phyloP scores from a whole-genome alignment of 345 rosid species.

The Brassica nigra region DNA sequence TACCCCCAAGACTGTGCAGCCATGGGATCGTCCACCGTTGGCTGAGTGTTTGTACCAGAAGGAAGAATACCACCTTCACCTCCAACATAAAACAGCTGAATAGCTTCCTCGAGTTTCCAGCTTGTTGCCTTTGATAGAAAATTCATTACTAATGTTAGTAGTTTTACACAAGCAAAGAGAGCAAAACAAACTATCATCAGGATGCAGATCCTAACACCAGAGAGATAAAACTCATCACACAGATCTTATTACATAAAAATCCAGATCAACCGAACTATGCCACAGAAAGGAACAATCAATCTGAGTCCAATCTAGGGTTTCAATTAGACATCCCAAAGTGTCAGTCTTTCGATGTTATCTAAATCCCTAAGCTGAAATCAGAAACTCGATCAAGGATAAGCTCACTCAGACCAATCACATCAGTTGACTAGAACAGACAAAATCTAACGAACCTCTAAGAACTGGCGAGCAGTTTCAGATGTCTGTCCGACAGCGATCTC shows the following conservation, averaged over 20 bases:
- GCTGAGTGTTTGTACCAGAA: slow-evolving; percentile 51
- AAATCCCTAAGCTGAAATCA: slow-evolving; percentile 19
- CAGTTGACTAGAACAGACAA: slow-evolving; percentile 20
- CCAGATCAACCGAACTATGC: too few species aligned
- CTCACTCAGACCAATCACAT: slow-evolving; percentile 25
- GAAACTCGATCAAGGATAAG: slow-evolving; percentile 21
- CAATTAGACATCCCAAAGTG: slow-evolving; percentile 16
- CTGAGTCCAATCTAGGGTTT: background rate
- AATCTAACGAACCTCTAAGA: slow-evolving; percentile 66
- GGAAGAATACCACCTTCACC: slow-evolving; percentile 58
- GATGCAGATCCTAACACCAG: slow-evolving; percentile 18
- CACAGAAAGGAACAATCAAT: too few species aligned
- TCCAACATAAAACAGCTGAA: slow-evolving; percentile 92
- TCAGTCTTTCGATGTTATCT: background rate
- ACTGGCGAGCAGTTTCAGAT: slow-evolving; percentile 84
- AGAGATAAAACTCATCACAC: slow-evolving; percentile 1
- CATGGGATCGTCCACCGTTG: slow-evolving; percentile 32
- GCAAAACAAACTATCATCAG: background rate
- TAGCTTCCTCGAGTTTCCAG: slow-evolving; percentile 97
- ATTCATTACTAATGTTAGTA: background rate
- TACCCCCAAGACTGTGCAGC: slow-evolving; percentile 52
- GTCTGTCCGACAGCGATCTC: slow-evolving; percentile 98
- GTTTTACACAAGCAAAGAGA: background rate
- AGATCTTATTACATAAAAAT: background rate
- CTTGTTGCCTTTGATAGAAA: slow-evolving; percentile 67